Evolutionary conservation across 306 rosid genomes (phyloP).

Genomic region (Vigna unguiculata): DNA sequence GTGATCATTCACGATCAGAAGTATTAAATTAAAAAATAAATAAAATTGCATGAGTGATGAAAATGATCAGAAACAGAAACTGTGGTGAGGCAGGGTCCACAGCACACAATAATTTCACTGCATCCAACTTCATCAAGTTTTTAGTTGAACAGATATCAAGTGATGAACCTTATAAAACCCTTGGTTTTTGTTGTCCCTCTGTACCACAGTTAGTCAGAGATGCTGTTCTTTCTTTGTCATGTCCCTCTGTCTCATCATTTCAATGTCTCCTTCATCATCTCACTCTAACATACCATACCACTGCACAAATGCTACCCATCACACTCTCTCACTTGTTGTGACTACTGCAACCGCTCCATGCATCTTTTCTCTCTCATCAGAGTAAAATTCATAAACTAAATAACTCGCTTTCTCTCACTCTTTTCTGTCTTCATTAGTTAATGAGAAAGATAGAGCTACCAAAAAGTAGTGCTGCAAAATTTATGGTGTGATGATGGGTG

Average conservation of each 20-base stretch:
- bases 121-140: conserved; percentile 9
- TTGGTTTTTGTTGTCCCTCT: conserved; percentile 9
- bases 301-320: not conserved
- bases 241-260: conserved; percentile 33
- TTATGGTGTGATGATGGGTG: conserved; percentile 45
- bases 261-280: conserved; percentile 10
- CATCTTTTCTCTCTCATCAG: not conserved
- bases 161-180: conserved; percentile 3
- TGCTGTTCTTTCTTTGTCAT: conserved; percentile 17
- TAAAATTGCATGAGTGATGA: no score
- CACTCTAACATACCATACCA: not conserved
- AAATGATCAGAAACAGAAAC: not conserved
- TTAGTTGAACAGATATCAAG: conserved; percentile 3
- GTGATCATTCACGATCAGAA: no score
- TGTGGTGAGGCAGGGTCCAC: not conserved
- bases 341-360: not conserved
- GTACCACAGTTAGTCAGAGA: conserved; percentile 18
- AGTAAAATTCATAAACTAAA: not conserved
- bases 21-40: no score
- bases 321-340: conserved; percentile 1
- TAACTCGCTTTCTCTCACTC: conserved; percentile 25
- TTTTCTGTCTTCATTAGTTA: not conserved
- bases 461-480: not conserved
- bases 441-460: conserved; percentile 14
- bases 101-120: not conserved